phyloP scores from a whole-genome alignment of 805 yeast genomes.

The Jamesozyma gamospora region DNA sequence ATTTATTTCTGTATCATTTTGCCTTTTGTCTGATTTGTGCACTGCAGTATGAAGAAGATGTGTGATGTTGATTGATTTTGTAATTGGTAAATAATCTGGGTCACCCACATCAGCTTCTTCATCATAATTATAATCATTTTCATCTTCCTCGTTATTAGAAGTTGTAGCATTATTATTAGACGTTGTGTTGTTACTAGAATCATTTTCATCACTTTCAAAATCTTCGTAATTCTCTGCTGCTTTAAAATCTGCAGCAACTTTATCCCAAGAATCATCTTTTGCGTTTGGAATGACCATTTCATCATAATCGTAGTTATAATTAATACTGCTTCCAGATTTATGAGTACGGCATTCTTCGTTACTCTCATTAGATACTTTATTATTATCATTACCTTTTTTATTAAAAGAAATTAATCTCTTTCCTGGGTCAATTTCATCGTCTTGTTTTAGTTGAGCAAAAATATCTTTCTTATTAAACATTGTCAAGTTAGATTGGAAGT shows the following conservation, averaged over 20 bases:
- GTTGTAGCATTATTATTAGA: neutral
- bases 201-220: slow-evolving; percentile 2
- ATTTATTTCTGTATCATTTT: neutral
- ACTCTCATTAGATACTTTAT: neutral
- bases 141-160: slow-evolving; percentile 2
- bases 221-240: slow-evolving; percentile 1
- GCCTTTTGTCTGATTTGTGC: slow-evolving; percentile 3
- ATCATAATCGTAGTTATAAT: slow-evolving; percentile 46
- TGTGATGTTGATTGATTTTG: slow-evolving; percentile 29
- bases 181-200: slow-evolving; percentile 1
- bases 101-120: slow-evolving; percentile 8
- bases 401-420: slow-evolving; percentile 70
- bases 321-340: neutral
- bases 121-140: slow-evolving; percentile 6
- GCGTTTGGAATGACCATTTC: slow-evolving; percentile 60
- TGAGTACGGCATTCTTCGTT: neutral
- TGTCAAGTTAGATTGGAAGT: slow-evolving; percentile 70
- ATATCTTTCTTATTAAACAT: slow-evolving; percentile 75
- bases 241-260: slow-evolving; percentile 12
- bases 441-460: slow-evolving; percentile 60
- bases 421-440: slow-evolving; percentile 50
- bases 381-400: slow-evolving; percentile 27
- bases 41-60: slow-evolving; percentile 26
- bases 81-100: slow-evolving; percentile 22
- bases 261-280: slow-evolving; percentile 47